Conservation (phyloP, 352 stramenopile genomes). For the Phytophthora pistaciae region DNA sequence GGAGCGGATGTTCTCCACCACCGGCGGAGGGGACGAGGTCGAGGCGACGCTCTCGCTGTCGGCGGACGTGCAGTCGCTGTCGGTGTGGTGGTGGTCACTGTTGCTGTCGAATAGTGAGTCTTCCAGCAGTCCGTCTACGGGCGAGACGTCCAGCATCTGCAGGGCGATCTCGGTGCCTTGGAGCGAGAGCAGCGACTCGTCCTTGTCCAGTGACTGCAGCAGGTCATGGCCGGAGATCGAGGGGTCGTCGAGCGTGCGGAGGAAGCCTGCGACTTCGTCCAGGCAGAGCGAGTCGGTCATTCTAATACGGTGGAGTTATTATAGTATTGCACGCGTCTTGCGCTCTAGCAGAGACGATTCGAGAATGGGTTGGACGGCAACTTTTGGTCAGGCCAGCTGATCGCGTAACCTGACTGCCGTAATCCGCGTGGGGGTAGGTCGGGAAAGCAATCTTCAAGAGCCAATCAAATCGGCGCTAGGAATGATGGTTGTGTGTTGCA, state of each 20-base stretch:
- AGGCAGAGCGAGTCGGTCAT: slow-evolving; percentile 33
- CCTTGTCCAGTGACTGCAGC: slow-evolving; percentile 26
- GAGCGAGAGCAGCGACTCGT: slow-evolving; percentile 11
- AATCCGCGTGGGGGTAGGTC: slow-evolving; percentile 18
- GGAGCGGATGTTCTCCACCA: slow-evolving; percentile 23
- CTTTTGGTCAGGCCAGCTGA: slow-evolving; percentile 4
- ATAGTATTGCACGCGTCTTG: slow-evolving; percentile 1
- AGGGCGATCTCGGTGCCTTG: slow-evolving; percentile 24
- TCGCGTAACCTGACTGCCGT: slow-evolving; percentile 12
- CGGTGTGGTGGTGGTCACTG: slow-evolving; percentile 10
- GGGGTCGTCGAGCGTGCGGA: slow-evolving; percentile 31
- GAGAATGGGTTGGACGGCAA: slow-evolving; percentile 12
- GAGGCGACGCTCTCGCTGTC: slow-evolving; percentile 33
- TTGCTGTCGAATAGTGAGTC: background rate
- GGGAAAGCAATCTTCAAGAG: slow-evolving; percentile 8
- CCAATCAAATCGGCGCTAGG: slow-evolving; percentile 10
- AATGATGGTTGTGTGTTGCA: slow-evolving; percentile 18
- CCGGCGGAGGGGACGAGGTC: slow-evolving; percentile 6
- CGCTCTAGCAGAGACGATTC: slow-evolving; percentile 10
- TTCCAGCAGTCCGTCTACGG: slow-evolving; percentile 22
- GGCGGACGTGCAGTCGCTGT: slow-evolving; percentile 28
- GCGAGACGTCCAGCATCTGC: slow-evolving; percentile 28
- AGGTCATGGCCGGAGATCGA: slow-evolving; percentile 19
- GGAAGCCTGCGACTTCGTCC: slow-evolving; percentile 34
- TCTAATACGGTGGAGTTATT: no score